Base-by-base conservation (phyloP, 306 rosid species). In the Castanopsis chinensis region DNA sequence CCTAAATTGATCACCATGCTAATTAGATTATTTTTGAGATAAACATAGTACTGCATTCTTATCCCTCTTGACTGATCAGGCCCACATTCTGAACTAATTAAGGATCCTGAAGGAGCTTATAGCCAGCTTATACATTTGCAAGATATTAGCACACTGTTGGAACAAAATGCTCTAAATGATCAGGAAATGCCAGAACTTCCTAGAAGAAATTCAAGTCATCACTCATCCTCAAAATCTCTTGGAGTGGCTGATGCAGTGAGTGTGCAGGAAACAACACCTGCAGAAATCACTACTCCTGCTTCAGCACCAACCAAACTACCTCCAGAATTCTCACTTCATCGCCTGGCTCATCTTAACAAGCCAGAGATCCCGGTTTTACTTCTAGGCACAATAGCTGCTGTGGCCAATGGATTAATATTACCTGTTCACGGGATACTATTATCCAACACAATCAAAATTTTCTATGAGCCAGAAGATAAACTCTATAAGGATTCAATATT, bases 271-370 rank as follows among this genome's bases (percentile, higher is more conserved):
- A 68, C 70, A 17, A 71, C 73, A 72, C 65, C 75, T 60, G 76
- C 60, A 63, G 75, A 74, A 19, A 43, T 80, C 18, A 85, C 80
- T 59, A 63, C 60, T 81, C 71, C 74, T 30, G 54, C 86, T 63
- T 63, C 79, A 55, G 60, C 63, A 56, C 52, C 83, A 72, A 41
- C 84, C 13, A 52, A 71, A 76, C 61, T 11, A 30, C 85, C 87
- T 19, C 81, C 71, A 65, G 53, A 87, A 69, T 88, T 88, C 54
- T 76, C 94, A 15, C 79, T 88, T 60, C 30, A 71, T 21, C 86
- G 91, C 58, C 90, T 93, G 57, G 93, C 93, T 11, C 77, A 69
- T 81, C 93, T 93, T 71, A 93, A 93, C 87, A 93, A 89, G 81
- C 93, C 94, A 11, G 98, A 93, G 85, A 82, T 90, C 83, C 93